Conservation (phyloP, 2,329 filamentous ascomycete species). For the Pleomassaria siparia region DNA sequence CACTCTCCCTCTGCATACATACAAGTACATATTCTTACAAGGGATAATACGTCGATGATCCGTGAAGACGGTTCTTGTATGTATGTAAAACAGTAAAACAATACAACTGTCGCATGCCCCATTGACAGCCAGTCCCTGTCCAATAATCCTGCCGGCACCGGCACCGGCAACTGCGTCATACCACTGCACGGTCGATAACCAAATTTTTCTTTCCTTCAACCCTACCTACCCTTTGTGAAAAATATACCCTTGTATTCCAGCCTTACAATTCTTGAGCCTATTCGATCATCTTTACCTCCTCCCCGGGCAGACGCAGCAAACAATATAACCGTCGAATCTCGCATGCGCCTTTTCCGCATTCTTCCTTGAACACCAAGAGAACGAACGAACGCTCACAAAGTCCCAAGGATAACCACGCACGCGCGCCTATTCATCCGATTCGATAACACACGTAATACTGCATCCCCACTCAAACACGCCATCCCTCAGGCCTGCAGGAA, state of each 20-base stretch:
- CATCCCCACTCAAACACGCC: neutral
- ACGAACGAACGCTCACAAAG: neutral
- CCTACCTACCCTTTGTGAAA: neutral
- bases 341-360: neutral
- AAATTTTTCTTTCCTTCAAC: neutral
- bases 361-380: neutral
- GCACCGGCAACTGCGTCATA: neutral
- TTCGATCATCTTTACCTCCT: neutral
- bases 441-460: neutral
- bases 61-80: neutral
- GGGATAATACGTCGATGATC: no score
- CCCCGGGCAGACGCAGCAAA: neutral
- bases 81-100: no score
- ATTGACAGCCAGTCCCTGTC: neutral
- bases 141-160: neutral
- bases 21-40: no score
- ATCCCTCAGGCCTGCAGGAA: neutral
- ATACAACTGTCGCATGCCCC: neutral
- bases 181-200: neutral
- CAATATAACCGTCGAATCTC: neutral
- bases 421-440: slow-evolving; percentile 1
- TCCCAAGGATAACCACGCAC: neutral
- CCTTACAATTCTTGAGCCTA: neutral
- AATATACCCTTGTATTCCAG: no score
- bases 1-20: no score